Conservation (phyloP, 768 basidiomycete genomes). For the Tulasnella sp. region DNA sequence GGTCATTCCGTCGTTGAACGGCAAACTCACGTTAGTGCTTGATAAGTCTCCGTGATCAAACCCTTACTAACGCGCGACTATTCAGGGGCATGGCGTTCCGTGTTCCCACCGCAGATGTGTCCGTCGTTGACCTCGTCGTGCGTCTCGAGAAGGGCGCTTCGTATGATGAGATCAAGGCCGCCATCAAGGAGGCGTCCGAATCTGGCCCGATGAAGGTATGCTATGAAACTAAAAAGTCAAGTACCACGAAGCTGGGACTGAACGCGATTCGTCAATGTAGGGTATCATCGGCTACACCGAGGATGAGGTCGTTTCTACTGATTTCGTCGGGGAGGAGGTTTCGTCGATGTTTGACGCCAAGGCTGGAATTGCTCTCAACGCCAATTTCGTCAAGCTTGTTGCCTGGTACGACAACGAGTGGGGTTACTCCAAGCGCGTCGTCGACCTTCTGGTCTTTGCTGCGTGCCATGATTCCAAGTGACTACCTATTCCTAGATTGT, state of each 20-base stretch:
- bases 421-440: slow-evolving; percentile 89
- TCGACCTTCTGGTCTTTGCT: slow-evolving; percentile 75
- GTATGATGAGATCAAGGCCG: slow-evolving; percentile 86
- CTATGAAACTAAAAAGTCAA: too few relatives aligned
- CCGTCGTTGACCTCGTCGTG: slow-evolving; percentile 94
- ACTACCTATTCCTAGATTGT: not conserved
- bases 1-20: slow-evolving; percentile 92
- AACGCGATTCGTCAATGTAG: too few relatives aligned
- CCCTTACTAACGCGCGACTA: not conserved
- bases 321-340: slow-evolving; percentile 68
- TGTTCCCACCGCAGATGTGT: slow-evolving; percentile 91
- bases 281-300: slow-evolving; percentile 87
- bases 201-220: slow-evolving; percentile 42
- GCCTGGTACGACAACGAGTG: slow-evolving; percentile 94
- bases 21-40: slow-evolving; percentile 81
- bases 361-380: slow-evolving; percentile 87
- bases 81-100: slow-evolving; percentile 88
- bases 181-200: slow-evolving; percentile 68
- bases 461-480: slow-evolving; percentile 52
- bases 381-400: slow-evolving; percentile 92
- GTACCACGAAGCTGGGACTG: too few relatives aligned
- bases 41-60: not conserved
- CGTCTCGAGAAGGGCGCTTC: slow-evolving; percentile 75
- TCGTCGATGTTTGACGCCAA: slow-evolving; percentile 91
- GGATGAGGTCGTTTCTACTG: slow-evolving; percentile 85